A percentile compares a stretch with the other conserved stretches of the same genome.
Evolutionary conservation across 1,284 basidiomycete species (phyloP).

Genomic region (Exobasidium cylindrosporum): DNA sequence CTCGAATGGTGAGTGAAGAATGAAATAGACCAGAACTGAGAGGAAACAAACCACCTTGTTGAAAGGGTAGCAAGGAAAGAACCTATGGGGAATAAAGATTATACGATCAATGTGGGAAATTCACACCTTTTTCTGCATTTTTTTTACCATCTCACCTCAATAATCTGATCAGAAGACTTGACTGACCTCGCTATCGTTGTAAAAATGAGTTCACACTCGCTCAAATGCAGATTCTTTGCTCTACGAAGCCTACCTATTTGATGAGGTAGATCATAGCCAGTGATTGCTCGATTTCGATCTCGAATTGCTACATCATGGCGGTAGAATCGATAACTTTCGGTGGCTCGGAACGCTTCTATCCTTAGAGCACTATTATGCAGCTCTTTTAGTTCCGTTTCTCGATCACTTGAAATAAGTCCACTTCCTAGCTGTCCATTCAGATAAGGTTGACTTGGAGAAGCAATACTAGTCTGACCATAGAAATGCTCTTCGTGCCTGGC

Average conservation of each 20-base stretch:
- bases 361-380: conserved; percentile 67
- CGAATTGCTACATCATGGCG: conserved; percentile 52
- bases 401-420: conserved; percentile 68
- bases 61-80: conserved; percentile 71
- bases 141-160: too few species aligned
- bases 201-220: conserved; percentile 74
- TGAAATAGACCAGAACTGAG: conserved; percentile 88
- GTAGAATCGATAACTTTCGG: conserved; percentile 66
- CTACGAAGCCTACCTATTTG: conserved; percentile 69
- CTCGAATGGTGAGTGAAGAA: conserved; percentile 70
- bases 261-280: conserved; percentile 69
- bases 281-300: conserved; percentile 64
- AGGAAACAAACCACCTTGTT: conserved; percentile 77
- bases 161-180: conserved; percentile 73
- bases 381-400: conserved; percentile 64
- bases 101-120: background rate
- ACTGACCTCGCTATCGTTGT: conserved; percentile 62
- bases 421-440: conserved; percentile 63
- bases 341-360: conserved; percentile 75
- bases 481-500: conserved; percentile 75
- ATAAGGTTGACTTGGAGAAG: conserved; percentile 61
- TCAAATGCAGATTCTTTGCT: conserved; percentile 63
- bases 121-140: conserved; percentile 54
- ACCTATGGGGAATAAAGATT: too few species aligned
- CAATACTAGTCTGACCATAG: conserved; percentile 66